Base-by-base conservation (phyloP, 148 eudicot species). In the Camellia sinensis region DNA sequence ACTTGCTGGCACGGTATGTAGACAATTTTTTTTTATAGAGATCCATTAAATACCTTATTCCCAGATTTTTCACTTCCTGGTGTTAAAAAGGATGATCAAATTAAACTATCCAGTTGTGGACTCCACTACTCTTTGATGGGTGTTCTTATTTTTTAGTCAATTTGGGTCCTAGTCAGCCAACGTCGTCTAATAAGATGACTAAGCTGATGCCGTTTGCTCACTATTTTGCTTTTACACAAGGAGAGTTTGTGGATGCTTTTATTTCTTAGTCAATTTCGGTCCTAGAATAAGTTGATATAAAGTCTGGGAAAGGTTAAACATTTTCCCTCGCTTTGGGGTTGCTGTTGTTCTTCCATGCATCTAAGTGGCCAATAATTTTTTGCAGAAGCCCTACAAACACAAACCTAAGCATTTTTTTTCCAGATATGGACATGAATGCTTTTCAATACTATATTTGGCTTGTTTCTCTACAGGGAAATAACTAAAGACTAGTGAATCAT, bases 1-100 rank as follows among this genome's bases (percentile, higher is more conserved):
- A 64, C 93, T 96, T 80, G 98, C 99, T 84, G 99, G 99, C 80
- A 96, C 98, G 81, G 99, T 96, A 93, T 79, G 87, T 76, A 67
- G n/a, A 50, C 37, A 63, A 76, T 14, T 48, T 15, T 41, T 67
- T 78, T 17, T 78, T 17, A 7, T 56, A 17, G 53, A 11, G 69
- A 64, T 77, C 1, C 19, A 12, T 14, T 67, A 43, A 29, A 9
- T 40, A 66, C 13, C 22, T 37, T n/a, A n/a, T 48, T 67, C 62
- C 37, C 11, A 0, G 53, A 7, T 21, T 9, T 29, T 56, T 22
- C 6, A 75, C 13, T 78, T 78, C 46, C 44, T 40, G 54, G 37
- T 48, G 54, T 77, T 14, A 29, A 22, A 29, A 77, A 7, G 60
- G 60, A 37, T 14, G 71, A 15, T 48, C 71, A 46, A 74, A 12